These are phyloP conservation scores for Colletotrichum sansevieriae DNA, from an alignment of 2,329 filamentous ascomycete genomes.

Conservation along the genomic window DNA sequence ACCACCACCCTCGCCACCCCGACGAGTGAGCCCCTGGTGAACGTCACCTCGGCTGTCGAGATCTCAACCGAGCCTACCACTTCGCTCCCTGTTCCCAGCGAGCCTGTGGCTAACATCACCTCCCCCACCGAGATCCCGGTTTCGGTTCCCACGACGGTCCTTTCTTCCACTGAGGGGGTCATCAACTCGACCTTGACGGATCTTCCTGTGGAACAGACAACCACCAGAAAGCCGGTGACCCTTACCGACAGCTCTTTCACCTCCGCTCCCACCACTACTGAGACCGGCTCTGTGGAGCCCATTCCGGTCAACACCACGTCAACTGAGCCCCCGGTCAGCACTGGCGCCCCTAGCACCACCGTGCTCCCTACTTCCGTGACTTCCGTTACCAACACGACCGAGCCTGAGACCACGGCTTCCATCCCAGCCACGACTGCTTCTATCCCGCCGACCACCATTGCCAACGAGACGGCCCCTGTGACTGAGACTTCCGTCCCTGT, in stretches of 20 bases:
- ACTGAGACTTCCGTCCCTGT: constrained; percentile 17
- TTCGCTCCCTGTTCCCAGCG: constrained; percentile 22
- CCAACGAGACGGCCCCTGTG: constrained; percentile 29
- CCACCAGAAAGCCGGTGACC: constrained; percentile 22
- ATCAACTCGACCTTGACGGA: constrained; percentile 29
- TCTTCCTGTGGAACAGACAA: constrained; percentile 24
- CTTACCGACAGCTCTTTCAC: constrained; percentile 25
- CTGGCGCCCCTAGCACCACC: constrained; percentile 27
- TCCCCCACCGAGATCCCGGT: constrained; percentile 28
- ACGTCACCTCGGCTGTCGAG: constrained; percentile 28
- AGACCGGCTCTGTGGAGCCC: constrained; percentile 55
- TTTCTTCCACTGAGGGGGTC: constrained; percentile 26
- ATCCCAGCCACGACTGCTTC: constrained; percentile 24
- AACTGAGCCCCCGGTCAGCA: constrained; percentile 17
- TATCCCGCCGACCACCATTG: constrained; percentile 20
- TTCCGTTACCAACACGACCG: constrained; percentile 26
- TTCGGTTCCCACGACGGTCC: constrained; percentile 19
- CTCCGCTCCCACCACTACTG: constrained; percentile 54
- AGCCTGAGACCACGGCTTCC: constrained; percentile 17
- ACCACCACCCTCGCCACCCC: constrained; percentile 18
- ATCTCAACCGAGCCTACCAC: constrained; percentile 16
- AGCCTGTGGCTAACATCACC: constrained; percentile 31
- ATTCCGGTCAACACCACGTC: constrained; percentile 33
- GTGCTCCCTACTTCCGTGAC: constrained; percentile 33
- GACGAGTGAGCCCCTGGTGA: constrained; percentile 17